A percentile compares a stretch with the other conserved stretches of the same genome.
These are phyloP conservation scores for Penicillium goetzii DNA, from an alignment of 495 filamentous ascomycete genomes.

Conservation along the genomic window DNA sequence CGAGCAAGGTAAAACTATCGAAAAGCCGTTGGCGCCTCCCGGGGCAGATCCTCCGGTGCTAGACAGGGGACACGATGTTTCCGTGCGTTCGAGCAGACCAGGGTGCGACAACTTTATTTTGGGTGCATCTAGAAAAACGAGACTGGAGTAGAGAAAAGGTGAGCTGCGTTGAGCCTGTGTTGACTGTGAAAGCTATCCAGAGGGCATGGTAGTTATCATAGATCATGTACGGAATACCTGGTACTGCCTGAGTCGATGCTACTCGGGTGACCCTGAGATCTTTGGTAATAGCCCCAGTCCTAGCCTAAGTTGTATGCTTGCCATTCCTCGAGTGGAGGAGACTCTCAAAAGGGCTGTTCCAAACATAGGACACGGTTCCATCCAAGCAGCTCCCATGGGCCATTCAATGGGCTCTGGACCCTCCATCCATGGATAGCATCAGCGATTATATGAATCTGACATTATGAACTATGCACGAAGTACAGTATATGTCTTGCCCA, in stretches of 20 bases:
- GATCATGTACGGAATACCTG: neutral
- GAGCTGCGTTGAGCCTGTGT: neutral
- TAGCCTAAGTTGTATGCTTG: too few relatives aligned
- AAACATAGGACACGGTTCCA: too few relatives aligned
- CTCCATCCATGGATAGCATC: too few relatives aligned
- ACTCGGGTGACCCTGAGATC: neutral
- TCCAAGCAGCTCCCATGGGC: too few relatives aligned
- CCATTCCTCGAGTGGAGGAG: too few relatives aligned
- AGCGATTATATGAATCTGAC: too few relatives aligned
- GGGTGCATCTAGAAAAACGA: conserved; percentile 2
- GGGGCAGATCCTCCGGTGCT: conserved; percentile 29
- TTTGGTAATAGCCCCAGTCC: too few relatives aligned
- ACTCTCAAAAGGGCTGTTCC: too few relatives aligned
- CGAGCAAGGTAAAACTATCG: conserved; percentile 1
- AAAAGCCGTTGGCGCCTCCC: conserved; percentile 29
- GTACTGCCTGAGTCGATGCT: neutral
- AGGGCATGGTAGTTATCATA: too few relatives aligned
- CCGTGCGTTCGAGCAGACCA: conserved; percentile 24
- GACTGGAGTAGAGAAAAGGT: neutral
- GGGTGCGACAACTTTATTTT: conserved; percentile 37
- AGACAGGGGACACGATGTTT: conserved; percentile 29
- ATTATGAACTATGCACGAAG: too few relatives aligned
- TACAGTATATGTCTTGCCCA: too few relatives aligned
- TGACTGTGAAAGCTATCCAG: neutral
- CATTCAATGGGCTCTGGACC: too few relatives aligned